Base-by-base conservation (phyloP, 208 protist species). In the Acanthamoeba triangularis region DNA sequence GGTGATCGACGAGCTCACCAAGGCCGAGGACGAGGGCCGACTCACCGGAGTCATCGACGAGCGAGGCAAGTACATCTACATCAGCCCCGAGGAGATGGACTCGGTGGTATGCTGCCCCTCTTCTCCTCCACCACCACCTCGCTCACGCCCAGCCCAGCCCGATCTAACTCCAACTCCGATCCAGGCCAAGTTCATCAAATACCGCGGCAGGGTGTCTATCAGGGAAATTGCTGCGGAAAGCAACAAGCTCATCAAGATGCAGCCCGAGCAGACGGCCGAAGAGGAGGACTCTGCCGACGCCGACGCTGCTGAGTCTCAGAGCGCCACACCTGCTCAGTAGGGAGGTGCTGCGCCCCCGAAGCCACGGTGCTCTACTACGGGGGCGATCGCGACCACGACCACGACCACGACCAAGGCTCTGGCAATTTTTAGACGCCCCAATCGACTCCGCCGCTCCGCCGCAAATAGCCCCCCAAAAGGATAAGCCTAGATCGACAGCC, bases 1-100 rank as follows among this genome's bases (percentile, higher is more conserved):
- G 33, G 97, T 95, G 18, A 90, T 97, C n/a, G 92, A 95, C 5
- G 91, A 95, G 54, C 84, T 98, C 30, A 93, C 93, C 18, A 80
- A 41, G 35, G 78, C 97, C 16, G 97, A 98, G 90, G 90, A 88
- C 25, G 94, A 97, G 92, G 97, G 97, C 28, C 28, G 88, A n/a
- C 78, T 98, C n/a, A 96, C 96, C 3, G 97, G 97, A 54, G 94
- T 98, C 1, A 95, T 97, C 33, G 97, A 98, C 80, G 97, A 98
- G 82, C 95, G 97, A 85, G 97, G 97, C 72, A 98, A 97, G 90
- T 98, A 96, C 80, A 97, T 98, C 54, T 97, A 96, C 94, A 91
- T 98, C n/a, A 96, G 95, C 28, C 69, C 33, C 67, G 96, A 96
- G 13, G 96, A 97, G 63, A 96, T 96, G 94, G 96, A 97, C 49